Percentiles rank a stretch among this genome's conserved stretches.
Evolutionary conservation across 306 rosid genomes (phyloP).

Genomic region (Cicer chorassanicum): DNA sequence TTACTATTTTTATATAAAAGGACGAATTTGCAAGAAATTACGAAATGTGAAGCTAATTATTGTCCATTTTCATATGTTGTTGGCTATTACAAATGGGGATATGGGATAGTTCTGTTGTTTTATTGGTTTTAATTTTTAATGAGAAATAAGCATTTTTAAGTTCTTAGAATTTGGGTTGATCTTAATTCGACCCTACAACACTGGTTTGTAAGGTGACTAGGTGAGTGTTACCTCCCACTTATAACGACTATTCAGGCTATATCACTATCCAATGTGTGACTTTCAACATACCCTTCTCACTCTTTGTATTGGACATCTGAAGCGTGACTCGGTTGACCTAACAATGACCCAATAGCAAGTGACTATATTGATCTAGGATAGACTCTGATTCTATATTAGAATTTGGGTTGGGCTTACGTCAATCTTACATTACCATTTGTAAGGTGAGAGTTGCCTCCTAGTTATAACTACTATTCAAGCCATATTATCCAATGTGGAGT

Average conservation of each 20-base stretch:
- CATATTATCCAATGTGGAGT: no score
- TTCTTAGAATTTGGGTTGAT: not conserved
- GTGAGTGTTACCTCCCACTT: not conserved
- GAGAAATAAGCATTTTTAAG: conserved; percentile 1
- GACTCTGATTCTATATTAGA: not conserved
- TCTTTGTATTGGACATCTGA: not conserved
- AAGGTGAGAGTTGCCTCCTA: not conserved
- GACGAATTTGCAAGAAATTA: conserved; percentile 15
- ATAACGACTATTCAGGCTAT: not conserved
- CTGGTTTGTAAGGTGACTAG: not conserved
- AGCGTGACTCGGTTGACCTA: not conserved
- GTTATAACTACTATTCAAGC: not conserved
- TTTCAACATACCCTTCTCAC: not conserved
- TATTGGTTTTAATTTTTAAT: not conserved
- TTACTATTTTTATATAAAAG: not conserved
- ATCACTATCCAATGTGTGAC: not conserved
- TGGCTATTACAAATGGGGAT: not conserved
- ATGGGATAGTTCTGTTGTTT: not conserved
- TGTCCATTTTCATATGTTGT: conserved; percentile 25
- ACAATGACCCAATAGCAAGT: not conserved
- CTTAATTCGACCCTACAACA: not conserved
- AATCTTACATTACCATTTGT: not conserved
- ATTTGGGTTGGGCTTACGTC: not conserved
- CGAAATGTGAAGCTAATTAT: not conserved
- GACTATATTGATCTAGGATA: not conserved